Percentiles rank a stretch among this genome's conserved stretches.
phyloP scores from a whole-genome alignment of 1,284 basidiomycete genomes.

The Apiotrichum veenhuisii region DNA sequence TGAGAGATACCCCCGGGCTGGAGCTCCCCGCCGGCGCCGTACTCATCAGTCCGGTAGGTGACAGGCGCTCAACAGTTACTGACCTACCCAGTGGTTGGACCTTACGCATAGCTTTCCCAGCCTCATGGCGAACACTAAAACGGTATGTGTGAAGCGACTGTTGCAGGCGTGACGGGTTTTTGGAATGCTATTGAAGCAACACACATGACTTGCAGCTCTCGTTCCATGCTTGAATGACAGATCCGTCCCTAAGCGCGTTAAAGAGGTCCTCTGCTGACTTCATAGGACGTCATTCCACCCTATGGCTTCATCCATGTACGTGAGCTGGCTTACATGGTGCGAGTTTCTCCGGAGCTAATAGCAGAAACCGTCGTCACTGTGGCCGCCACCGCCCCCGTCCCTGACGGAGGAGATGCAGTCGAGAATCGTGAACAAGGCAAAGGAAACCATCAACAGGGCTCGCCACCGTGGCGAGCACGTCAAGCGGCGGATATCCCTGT shows the following conservation, averaged over 20 bases:
- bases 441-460: conserved; percentile 53
- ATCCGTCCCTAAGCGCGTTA: not conserved
- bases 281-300: conserved; percentile 65
- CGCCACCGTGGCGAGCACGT: not conserved
- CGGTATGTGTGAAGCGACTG: conserved; percentile 53
- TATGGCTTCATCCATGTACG: conserved; percentile 50
- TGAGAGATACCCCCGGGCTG: conserved; percentile 72
- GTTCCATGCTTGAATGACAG: no score
- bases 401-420: conserved; percentile 62
- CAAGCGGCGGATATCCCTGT: no score
- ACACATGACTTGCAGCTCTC: no score
- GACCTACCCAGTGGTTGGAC: conserved; percentile 57
- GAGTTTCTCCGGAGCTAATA: conserved; percentile 4
- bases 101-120: conserved; percentile 92
- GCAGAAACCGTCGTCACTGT: conserved; percentile 81
- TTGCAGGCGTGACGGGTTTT: no score
- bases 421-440: conserved; percentile 61
- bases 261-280: conserved; percentile 1
- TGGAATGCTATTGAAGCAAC: no score
- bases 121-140: conserved; percentile 72
- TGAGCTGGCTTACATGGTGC: not conserved
- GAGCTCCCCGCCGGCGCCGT: conserved; percentile 81
- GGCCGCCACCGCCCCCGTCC: conserved; percentile 83
- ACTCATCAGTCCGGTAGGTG: conserved; percentile 65
- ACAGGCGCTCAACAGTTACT: not conserved